Conservation (phyloP, 441 rosid species). For the Eutrema salsugineum region DNA sequence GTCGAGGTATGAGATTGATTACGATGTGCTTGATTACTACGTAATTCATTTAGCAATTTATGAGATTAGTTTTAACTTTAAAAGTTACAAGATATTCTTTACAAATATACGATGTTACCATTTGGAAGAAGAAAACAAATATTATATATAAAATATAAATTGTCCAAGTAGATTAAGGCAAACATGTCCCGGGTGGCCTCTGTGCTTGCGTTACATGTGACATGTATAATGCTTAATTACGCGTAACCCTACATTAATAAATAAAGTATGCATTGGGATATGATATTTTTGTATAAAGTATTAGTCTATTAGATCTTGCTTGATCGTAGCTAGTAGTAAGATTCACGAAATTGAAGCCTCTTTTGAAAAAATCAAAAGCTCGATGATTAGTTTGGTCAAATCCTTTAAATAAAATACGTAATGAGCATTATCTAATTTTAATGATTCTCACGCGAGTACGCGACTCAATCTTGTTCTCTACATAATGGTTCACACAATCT, state of each 20-base stretch:
- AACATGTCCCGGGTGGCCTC: slow-evolving; percentile 19
- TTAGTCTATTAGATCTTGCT: slow-evolving; percentile 16
- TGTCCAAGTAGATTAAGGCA: slow-evolving; percentile 19
- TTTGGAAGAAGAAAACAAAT: background rate
- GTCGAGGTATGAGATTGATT: background rate
- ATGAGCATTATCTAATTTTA: slow-evolving; percentile 1
- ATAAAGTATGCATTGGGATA: slow-evolving; percentile 19
- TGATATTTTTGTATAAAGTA: slow-evolving; percentile 12
- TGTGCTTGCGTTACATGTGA: slow-evolving; percentile 26
- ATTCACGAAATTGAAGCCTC: slow-evolving; percentile 21
- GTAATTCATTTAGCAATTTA: background rate
- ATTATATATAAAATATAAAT: background rate
- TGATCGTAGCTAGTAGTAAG: slow-evolving; percentile 26
- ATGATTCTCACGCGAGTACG: slow-evolving; percentile 13
- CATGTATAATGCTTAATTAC: slow-evolving; percentile 28
- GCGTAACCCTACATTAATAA: slow-evolving; percentile 23
- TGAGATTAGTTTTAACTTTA: background rate
- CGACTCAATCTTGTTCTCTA: slow-evolving; percentile 10
- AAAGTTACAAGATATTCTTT: background rate
- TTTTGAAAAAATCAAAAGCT: slow-evolving; percentile 13
- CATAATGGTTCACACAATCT: slow-evolving; percentile 1
- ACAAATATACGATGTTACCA: background rate
- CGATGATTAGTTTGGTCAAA: slow-evolving; percentile 21
- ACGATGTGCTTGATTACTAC: background rate
- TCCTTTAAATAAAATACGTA: background rate